phyloP scores from a whole-genome alignment of 192 early-diverging fungal species.

The Umbelopsis sp. region DNA sequence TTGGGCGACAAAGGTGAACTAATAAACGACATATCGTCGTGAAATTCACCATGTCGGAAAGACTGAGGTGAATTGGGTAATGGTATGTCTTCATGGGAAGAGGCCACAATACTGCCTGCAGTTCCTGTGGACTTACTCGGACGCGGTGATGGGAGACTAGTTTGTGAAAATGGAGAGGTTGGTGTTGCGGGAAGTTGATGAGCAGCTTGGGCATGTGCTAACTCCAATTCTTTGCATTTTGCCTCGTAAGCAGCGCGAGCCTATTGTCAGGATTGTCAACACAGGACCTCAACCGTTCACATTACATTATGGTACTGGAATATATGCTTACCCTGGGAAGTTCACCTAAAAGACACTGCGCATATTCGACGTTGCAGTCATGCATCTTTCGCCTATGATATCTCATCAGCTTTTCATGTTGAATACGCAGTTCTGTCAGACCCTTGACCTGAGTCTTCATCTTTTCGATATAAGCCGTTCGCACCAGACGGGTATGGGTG shows the following conservation, averaged over 20 bases:
- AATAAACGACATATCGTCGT: slow-evolving; percentile 16
- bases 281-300: background rate
- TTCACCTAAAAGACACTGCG: background rate
- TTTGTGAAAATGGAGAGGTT: slow-evolving; percentile 1
- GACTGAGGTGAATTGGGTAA: background rate
- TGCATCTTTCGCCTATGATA: slow-evolving; percentile 17
- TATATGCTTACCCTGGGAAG: slow-evolving; percentile 15
- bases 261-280: background rate
- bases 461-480: slow-evolving; percentile 19
- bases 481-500: background rate
- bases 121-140: slow-evolving; percentile 19
- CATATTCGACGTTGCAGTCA: slow-evolving; percentile 21
- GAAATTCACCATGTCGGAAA: slow-evolving; percentile 7
- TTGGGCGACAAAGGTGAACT: background rate
- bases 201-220: background rate
- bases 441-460: slow-evolving; percentile 17
- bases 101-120: slow-evolving; percentile 16
- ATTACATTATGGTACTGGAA: background rate
- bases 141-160: slow-evolving; percentile 9
- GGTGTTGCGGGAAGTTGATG: slow-evolving; percentile 6
- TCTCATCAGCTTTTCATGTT: slow-evolving; percentile 17
- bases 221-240: slow-evolving; percentile 31
- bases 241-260: slow-evolving; percentile 15
- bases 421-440: slow-evolving; percentile 17
- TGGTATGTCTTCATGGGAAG: slow-evolving; percentile 1